Conservation (phyloP, 345 rosid species). For the Schrenkiella parvula region DNA sequence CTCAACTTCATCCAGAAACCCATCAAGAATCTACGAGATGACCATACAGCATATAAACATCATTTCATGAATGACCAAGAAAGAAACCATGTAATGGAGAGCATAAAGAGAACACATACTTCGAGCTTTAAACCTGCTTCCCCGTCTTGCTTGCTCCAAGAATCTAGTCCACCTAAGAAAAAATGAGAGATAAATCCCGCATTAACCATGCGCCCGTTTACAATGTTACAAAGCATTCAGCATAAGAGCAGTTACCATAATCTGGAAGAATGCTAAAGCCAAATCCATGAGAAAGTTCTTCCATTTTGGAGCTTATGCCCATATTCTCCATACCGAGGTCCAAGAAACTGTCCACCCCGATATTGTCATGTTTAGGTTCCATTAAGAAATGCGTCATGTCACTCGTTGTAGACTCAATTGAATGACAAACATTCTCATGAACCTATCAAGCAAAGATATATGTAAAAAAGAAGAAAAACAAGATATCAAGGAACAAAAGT, state of each 20-base stretch:
- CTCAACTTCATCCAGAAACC: constrained; percentile 66
- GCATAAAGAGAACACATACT: constrained; percentile 43
- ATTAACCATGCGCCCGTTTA: not conserved
- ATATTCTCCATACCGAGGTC: constrained; percentile 48
- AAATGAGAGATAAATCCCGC: not conserved
- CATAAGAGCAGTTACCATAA: constrained; percentile 37
- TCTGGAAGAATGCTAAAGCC: constrained; percentile 40
- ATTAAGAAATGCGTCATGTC: constrained; percentile 40
- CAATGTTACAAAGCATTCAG: not conserved
- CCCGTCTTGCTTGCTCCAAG: constrained; percentile 35
- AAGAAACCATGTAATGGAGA: constrained; percentile 1
- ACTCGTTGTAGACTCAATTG: constrained; percentile 40
- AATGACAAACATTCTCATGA: constrained; percentile 42
- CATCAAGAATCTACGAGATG: constrained; percentile 66
- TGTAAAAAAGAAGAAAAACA: not conserved
- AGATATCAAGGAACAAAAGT: not conserved
- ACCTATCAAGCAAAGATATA: constrained; percentile 27
- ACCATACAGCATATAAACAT: constrained; percentile 14
- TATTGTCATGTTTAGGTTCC: constrained; percentile 51
- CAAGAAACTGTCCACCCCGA: constrained; percentile 47
- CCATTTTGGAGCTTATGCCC: constrained; percentile 42
- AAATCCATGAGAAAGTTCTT: constrained; percentile 45
- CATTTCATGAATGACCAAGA: not conserved
- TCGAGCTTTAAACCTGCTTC: constrained; percentile 58
- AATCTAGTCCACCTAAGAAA: constrained; percentile 51